Conservation (phyloP, 345 rosid genomes). For the Acer campestre region DNA sequence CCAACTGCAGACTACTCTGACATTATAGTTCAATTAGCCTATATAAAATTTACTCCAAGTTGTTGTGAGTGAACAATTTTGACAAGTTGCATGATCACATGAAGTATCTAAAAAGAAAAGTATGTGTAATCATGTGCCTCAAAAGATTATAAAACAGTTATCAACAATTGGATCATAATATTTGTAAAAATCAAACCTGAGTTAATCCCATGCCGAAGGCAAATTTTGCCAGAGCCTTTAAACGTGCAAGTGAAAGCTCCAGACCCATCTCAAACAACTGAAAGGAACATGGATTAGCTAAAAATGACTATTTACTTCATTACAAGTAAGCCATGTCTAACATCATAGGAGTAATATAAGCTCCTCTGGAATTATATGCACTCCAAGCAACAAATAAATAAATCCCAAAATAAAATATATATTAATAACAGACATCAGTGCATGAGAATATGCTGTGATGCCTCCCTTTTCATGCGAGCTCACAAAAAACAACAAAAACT, state of each 20-base stretch:
- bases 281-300: constrained; percentile 30
- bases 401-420: constrained; percentile 5
- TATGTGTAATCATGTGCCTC: neutral
- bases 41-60: neutral
- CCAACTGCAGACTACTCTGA: neutral
- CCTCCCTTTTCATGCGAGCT: neutral
- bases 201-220: constrained; percentile 97
- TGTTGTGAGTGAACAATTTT: constrained; percentile 1
- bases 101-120: constrained; percentile 1
- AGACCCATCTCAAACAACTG: constrained; percentile 99
- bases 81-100: neutral
- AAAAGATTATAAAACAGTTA: constrained; percentile 8
- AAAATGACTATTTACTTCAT: constrained; percentile 13
- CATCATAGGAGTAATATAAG: constrained; percentile 7
- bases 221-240: constrained; percentile 93
- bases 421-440: neutral
- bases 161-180: neutral
- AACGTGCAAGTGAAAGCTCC: constrained; percentile 95
- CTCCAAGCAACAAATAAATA: neutral
- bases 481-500: neutral
- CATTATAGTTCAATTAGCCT: neutral
- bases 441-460: neutral
- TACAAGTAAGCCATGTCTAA: constrained; percentile 10
- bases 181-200: constrained; percentile 60
- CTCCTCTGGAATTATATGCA: neutral